Evolutionary conservation across 1,284 basidiomycete genomes (phyloP), one percentile per base, ranked within the genome.

Genomic region (Ustilago vetiveriae): DNA sequence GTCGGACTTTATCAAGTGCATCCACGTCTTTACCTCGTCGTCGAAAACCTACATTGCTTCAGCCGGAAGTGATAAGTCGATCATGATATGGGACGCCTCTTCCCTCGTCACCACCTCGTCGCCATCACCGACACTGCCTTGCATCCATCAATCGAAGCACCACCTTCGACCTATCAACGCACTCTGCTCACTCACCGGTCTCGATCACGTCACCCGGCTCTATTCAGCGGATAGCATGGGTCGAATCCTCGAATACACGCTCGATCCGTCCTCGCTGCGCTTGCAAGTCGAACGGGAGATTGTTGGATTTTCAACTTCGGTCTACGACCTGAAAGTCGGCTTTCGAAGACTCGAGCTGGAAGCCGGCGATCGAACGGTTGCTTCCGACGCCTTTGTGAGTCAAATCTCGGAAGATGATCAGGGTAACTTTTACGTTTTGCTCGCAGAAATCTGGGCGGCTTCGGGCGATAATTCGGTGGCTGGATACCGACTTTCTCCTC

Each of bases 151-250:
- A 22, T 47, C 38, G 22, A 57, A 56, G n/a, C 22, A 33, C 3
- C 72, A 74, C 36, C 69, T 69, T 1, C 37, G 72, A 22, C 72
- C 72, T 3, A 54, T 74, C 37, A 69, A 68, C 37, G 33, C 39
- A 0, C 43, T 74, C 6, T 30, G 49, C 19, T 52, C 58, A 0
- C 42, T 72, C 4, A 6, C 13, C 6, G 44, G 26, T 0, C 14
- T 50, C 0, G 51, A 51, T 22, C 48, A 48, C 6, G 35, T 13
- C 22, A 54, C 58, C 3, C 35, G 45, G 0, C 27, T 74, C 35
- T 72, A 65, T 36, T 68, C 69, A 4, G 72, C 60, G 1, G 72
- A 74, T 44, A 56, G 50, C 6, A 72, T 74, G 64, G 72, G 72
- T 4, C 49, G 72, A 0, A 37, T 74, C 8, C 24, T 67, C 26